phyloP scores from a whole-genome alignment of 768 basidiomycete species.

The Pulveroboletus sp. region DNA sequence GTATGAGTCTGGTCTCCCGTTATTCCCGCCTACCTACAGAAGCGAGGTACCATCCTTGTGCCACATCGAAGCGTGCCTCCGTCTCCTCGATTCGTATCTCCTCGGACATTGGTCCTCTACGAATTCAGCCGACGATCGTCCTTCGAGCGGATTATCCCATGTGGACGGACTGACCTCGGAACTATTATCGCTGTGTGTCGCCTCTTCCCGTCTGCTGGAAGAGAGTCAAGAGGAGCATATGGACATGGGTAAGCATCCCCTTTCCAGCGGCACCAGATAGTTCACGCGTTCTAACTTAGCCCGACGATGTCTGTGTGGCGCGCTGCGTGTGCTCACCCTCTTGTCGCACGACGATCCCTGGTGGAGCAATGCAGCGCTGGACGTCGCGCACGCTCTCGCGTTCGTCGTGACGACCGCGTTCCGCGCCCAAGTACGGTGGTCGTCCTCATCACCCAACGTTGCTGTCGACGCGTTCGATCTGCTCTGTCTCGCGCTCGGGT shows the following conservation, averaged over 20 bases:
- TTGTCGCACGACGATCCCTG: slow-evolving; percentile 57
- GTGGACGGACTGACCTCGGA: slow-evolving; percentile 38
- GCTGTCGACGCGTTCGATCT: slow-evolving; percentile 54
- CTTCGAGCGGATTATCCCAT: slow-evolving; percentile 7
- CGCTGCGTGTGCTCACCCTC: slow-evolving; percentile 66
- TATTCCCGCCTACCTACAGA: slow-evolving; percentile 31
- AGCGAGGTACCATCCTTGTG: slow-evolving; percentile 36
- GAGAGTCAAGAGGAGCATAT: slow-evolving; percentile 15
- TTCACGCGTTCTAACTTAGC: slow-evolving; percentile 20
- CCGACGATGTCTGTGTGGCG: slow-evolving; percentile 49
- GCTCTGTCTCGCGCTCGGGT: slow-evolving; percentile 68
- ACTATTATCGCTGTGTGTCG: slow-evolving; percentile 50
- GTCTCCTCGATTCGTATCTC: slow-evolving; percentile 59
- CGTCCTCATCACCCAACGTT: slow-evolving; percentile 2
- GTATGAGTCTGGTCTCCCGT: slow-evolving; percentile 38
- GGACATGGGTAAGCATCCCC: slow-evolving; percentile 16
- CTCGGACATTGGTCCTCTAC: slow-evolving; percentile 49
- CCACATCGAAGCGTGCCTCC: slow-evolving; percentile 53
- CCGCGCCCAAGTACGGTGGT: slow-evolving; percentile 33
- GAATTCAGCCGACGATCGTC: slow-evolving; percentile 12
- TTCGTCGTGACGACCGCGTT: slow-evolving; percentile 47
- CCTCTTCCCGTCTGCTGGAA: slow-evolving; percentile 38
- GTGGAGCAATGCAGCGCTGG: slow-evolving; percentile 55
- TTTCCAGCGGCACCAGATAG: too few relatives aligned
- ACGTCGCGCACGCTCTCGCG: slow-evolving; percentile 43